Evolutionary conservation across 371 early-diverging fungal species (phyloP), one percentile per base, ranked within the genome.

Genomic region (Chytridium lagenaria): DNA sequence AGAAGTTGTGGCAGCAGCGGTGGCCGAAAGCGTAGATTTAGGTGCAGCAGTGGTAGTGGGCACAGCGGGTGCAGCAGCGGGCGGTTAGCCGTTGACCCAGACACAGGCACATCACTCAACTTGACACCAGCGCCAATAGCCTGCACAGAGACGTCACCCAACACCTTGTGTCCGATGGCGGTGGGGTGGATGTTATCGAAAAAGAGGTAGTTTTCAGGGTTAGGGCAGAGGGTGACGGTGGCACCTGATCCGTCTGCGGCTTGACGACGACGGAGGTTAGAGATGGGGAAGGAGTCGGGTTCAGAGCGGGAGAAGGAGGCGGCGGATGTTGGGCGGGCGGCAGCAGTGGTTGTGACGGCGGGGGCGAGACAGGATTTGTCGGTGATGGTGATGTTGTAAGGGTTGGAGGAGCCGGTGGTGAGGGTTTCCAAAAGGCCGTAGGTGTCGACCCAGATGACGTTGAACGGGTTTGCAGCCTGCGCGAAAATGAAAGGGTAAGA

Each of bases 101-200:
- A n/a, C n/a, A n/a, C n/a, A n/a, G 57, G 44, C 44, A 44, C 44
- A 44, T 44, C 44, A 7, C 12, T 19, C 44, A 44, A 19, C 7
- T 7, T 12, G 19, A 44, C 55, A 52, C 5, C 26, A 10, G n/a
- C 36, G 15, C 34, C 23, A 28, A 61, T 5, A 10, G 61, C 36
- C 61, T 31, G 34, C 5, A 37, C 34, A 22, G 71, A 50, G 22
- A 49, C 5, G 19, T 50, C 34, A 19, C 39, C 74, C 59, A 74
- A 23, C 3, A 69, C 19, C 28, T 69, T 52, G 28, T 75, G 70
- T 30, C 33, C 75, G 1, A 15, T 38, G 12, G 76, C 69, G 37
- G 76, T 73, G 1, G 79, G 79, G 55, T 79, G 79, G 31, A 73
- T 1, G 12, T 33, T 30, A 44, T 79, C 79, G 73, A 75, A 79